Evolutionary conservation across 2,329 filamentous ascomycete species (phyloP), one percentile per base, ranked within the genome.

Genomic region (Orbilia brochopaga): DNA sequence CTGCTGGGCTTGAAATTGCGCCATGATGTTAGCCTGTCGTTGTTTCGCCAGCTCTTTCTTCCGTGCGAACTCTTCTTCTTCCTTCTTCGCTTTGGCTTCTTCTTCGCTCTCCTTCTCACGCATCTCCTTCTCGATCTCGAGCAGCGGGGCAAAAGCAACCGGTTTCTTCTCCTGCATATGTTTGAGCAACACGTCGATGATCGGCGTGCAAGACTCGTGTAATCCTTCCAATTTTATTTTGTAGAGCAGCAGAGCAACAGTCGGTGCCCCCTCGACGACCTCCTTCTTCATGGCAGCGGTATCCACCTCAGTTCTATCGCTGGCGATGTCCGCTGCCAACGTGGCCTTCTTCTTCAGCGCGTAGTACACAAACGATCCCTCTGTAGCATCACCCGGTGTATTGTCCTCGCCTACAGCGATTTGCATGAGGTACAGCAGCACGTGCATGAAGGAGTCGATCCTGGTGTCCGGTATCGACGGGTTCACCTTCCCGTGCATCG

Each of bases 1-100:
- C 78, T 97, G 95, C 78, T 99, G 93, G 78, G 96, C 90, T 79
- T 97, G 94, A 80, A 99, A 97, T 78, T 97, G 92, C 1, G 92
- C 94, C 92, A 99, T 97, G 32, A 99, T 91, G 77, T 87, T 90
- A 1, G 92, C 92, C 79, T 97, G 92, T 21, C 94, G 87, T 76
- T 92, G 93, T 44, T 92, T 81, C 0, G 94, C 94, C 58, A 93
- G 90, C 79, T 90, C 90, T 83, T 97, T 99, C 82, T 93, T 96
- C 72, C 87, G 83, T 79, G 93, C 90, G 15, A 86, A 85, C 77
- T 93, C 90, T 75, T 89, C 89, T 69, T 90, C 88, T 40, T 86
- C 83, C 60, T 83, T 84, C 62, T 83, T 85, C 13, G 90, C 90
- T n/a, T 92, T 91, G 0, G 91, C 94, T 2, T 88, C 87, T 2